Evolutionary conservation across 257 asterid species (phyloP).

Genomic region (Solanum gracilifrons): DNA sequence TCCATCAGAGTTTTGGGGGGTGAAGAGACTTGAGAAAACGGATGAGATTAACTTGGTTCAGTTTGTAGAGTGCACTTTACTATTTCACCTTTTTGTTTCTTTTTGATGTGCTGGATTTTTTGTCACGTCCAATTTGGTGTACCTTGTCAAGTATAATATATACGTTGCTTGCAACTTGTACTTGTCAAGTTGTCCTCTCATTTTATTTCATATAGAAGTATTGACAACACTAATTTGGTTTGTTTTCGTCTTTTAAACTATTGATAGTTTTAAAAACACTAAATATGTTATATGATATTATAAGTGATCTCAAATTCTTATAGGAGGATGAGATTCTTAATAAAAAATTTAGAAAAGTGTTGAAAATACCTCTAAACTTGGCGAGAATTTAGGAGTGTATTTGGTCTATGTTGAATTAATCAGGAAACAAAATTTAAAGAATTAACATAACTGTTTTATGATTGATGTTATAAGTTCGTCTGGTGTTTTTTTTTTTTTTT

Average conservation of each 20-base stretch:
- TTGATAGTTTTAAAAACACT: no score
- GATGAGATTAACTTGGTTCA: not conserved
- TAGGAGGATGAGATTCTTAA: accelerated
- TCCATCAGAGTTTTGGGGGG: constrained; percentile 29
- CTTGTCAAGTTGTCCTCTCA: not conserved
- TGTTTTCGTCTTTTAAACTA: no score
- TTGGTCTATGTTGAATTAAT: not conserved
- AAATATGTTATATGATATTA: no score
- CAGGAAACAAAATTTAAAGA: not conserved
- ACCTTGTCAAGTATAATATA: not conserved
- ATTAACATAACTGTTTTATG: not conserved
- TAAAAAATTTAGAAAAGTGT: not conserved
- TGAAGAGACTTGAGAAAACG: not conserved
- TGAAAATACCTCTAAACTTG: no score
- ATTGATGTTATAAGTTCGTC: not conserved
- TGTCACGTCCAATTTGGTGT: not conserved
- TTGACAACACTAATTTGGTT: not conserved
- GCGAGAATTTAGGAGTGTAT: not conserved
- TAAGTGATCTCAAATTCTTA: not conserved
- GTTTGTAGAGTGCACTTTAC: not conserved
- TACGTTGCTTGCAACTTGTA: not conserved
- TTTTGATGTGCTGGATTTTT: not conserved
- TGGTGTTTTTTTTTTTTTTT: not conserved
- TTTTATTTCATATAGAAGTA: not conserved
- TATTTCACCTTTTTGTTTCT: not conserved